These are phyloP conservation scores for Ustilago esculenta DNA, from an alignment of 1,284 basidiomycete species.

Conservation along the genomic window DNA sequence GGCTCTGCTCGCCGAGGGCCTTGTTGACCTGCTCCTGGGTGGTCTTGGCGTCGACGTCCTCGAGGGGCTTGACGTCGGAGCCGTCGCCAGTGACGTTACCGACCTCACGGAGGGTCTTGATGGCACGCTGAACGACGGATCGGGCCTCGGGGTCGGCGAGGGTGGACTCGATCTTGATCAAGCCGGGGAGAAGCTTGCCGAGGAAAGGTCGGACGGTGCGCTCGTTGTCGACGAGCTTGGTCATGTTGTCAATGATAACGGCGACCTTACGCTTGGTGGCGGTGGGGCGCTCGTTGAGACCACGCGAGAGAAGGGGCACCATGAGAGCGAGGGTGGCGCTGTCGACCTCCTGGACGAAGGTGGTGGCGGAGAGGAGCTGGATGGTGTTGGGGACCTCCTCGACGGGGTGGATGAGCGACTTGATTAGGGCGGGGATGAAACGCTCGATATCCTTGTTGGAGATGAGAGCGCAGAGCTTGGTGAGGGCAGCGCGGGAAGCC, in stretches of 20 bases:
- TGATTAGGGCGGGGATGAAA: conserved; percentile 84
- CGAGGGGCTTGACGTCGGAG: conserved; percentile 64
- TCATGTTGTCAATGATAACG: conserved; percentile 68
- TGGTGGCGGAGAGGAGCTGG: conserved; percentile 95
- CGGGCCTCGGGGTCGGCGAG: conserved; percentile 67
- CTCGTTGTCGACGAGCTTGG: conserved; percentile 68
- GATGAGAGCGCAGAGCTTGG: conserved; percentile 75
- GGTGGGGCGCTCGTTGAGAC: conserved; percentile 73
- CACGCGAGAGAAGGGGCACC: conserved; percentile 96
- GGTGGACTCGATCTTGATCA: conserved; percentile 67
- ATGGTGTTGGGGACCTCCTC: conserved; percentile 99
- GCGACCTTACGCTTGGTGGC: conserved; percentile 68
- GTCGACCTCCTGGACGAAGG: conserved; percentile 99
- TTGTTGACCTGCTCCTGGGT: conserved; percentile 57
- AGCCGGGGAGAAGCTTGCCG: conserved; percentile 66
- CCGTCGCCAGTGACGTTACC: conserved; percentile 66
- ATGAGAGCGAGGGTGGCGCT: conserved; percentile 98
- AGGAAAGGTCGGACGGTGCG: conserved; percentile 67
- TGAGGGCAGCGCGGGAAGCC: conserved; percentile 92
- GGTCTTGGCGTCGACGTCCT: conserved; percentile 59
- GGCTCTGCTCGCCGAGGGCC: conserved; percentile 53
- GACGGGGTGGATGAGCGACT: conserved; percentile 97
- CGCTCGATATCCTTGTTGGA: conserved; percentile 99
- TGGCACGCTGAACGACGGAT: conserved; percentile 65
- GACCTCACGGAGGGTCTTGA: conserved; percentile 64